A percentile compares a stretch with the other conserved stretches of the same genome.
phyloP scores from a whole-genome alignment of 2,329 filamentous ascomycete genomes.

The Paracorniculantispora psalliotae region DNA sequence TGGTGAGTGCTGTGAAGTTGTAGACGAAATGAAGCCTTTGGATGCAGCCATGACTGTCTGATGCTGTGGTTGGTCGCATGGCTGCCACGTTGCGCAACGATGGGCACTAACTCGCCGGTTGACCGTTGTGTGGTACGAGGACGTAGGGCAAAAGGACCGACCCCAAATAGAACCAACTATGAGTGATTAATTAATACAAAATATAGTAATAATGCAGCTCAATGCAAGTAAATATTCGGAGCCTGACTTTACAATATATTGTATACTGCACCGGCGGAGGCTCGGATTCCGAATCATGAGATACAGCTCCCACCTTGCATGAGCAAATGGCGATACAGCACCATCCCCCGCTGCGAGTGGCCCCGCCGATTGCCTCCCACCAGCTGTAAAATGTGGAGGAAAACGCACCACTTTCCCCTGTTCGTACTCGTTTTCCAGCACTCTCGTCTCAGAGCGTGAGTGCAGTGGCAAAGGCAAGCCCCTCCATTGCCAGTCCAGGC shows the following conservation, averaged over 20 bases:
- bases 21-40: too few species aligned
- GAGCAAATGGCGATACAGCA: neutral
- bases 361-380: neutral
- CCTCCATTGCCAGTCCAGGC: neutral
- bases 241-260: too few species aligned
- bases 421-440: too few species aligned
- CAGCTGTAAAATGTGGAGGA: neutral
- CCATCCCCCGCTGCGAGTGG: neutral
- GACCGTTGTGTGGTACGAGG: too few species aligned
- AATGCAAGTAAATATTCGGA: too few species aligned
- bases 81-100: neutral
- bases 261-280: neutral
- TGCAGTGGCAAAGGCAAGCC: too few species aligned
- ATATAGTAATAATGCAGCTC: too few species aligned
- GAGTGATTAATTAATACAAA: too few species aligned
- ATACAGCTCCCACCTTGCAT: neutral
- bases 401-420: neutral
- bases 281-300: conserved; percentile 1
- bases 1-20: neutral
- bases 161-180: too few species aligned
- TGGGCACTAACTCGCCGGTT: neutral
- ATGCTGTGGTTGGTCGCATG: neutral
- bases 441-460: too few species aligned
- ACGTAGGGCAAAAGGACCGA: too few species aligned
- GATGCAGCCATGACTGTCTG: too few species aligned